Evolutionary conservation across 345 rosid species (phyloP), one percentile per base, ranked within the genome.

Genomic region (Citrus cavaleriei): DNA sequence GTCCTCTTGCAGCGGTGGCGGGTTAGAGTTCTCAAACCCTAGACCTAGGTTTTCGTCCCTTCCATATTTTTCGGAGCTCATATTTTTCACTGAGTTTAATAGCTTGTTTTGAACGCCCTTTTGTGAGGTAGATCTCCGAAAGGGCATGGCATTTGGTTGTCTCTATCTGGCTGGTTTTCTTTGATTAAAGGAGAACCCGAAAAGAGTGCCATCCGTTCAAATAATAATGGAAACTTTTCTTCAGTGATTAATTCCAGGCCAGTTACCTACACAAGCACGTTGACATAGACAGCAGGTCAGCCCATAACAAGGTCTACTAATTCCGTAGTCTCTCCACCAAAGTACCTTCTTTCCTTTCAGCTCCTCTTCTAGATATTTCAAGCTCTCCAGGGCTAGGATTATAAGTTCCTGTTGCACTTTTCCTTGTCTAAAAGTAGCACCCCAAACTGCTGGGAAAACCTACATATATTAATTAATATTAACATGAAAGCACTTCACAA

Each of bases 321-420:
- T 25, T 88, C 90, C 4, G 82, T 74, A 73, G 6, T 51, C 6
- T 85, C 88, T 22, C 86, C 88, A 3, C 87, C 83, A 9, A 82
- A 85, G 77, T 77, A 85, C 70, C 70, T 81, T 84, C 79, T 88
- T 88, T 37, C 83, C 86, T 30, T 61, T 70, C 10, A 88, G 71
- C 74, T 85, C 78, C 73, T 82, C 86, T 75, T 85, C 87, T 7
- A 84, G 68, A 35, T 76, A 58, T 54, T 74, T 79, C 34, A 82
- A 75, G 64, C 81, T 73, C 65, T 77, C 82, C n/a, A 9, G 7
- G 10, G 71, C 28, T 21, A 46, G 13, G 28, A 5, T 5, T 75
- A 13, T 55, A 24, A 28, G 83, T 71, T 82, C 77, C 61, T 81
- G 84, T 34, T 65, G 75, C 79, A 37, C 86, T 67, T 80, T 59